These are phyloP conservation scores for Dictyostelium firmibasis DNA, from an alignment of 78 protist species.

Conservation along the genomic window DNA sequence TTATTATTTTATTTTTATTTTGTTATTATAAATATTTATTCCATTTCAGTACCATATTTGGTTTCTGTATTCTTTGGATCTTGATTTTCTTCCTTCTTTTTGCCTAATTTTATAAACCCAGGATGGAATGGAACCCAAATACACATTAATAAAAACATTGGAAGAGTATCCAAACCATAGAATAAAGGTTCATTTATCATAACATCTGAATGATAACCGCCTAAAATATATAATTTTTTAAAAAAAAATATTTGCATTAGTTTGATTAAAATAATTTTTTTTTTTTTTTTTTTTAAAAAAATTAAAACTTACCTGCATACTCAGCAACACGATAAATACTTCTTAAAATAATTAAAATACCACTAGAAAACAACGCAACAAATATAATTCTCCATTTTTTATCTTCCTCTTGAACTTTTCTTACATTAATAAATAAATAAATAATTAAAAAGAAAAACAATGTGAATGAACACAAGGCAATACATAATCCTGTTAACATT, in stretches of 20 bases:
- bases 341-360: constrained; percentile 21
- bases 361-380: not conserved
- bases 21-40: not conserved
- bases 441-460: constrained; percentile 16
- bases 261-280: no score
- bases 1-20: no score
- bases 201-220: constrained; percentile 17
- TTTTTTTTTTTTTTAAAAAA: no score
- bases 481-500: constrained; percentile 8
- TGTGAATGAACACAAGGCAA: constrained; percentile 18
- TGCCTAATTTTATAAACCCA: not conserved
- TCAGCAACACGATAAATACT: constrained; percentile 57
- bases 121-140: constrained; percentile 41
- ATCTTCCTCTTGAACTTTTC: not conserved
- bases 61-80: not conserved
- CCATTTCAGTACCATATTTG: not conserved
- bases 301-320: constrained; percentile 8
- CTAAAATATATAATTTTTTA: not conserved
- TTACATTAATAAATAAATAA: not conserved
- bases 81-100: not conserved
- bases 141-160: constrained; percentile 33
- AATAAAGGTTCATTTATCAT: constrained; percentile 14
- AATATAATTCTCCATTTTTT: constrained; percentile 34
- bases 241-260: no score
- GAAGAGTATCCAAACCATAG: constrained; percentile 38